Percentiles rank a stretch among this genome's conserved stretches.
Evolutionary conservation across 1,139 yeast genomes (phyloP).

Genomic region (Kodamaea derodonti): DNA sequence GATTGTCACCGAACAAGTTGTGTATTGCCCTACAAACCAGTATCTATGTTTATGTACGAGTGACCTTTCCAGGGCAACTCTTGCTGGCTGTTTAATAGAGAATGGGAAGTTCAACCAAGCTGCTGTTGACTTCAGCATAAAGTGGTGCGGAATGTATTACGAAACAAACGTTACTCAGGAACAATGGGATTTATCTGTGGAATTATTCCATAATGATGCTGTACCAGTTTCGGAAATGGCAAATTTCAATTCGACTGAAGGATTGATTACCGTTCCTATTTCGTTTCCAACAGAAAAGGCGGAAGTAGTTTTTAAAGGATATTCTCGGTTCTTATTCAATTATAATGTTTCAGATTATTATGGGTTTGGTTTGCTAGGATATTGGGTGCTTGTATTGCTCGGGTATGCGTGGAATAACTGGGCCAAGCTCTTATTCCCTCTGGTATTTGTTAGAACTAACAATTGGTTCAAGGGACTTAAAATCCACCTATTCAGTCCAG

Average conservation of each 20-base stretch:
- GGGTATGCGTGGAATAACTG: constrained; percentile 41
- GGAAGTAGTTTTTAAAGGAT: constrained; percentile 1
- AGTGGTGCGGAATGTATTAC: neutral
- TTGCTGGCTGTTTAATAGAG: constrained; percentile 5
- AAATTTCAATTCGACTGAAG: constrained; percentile 1
- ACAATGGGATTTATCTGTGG: constrained; percentile 1
- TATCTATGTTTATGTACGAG: neutral
- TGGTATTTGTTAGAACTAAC: constrained; percentile 4
- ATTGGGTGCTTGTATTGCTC: constrained; percentile 45
- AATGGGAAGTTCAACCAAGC: neutral
- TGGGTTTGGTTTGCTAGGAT: constrained; percentile 47
- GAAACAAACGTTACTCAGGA: neutral
- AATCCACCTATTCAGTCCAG: constrained; percentile 27
- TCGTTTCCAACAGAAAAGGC: neutral
- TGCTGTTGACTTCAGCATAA: neutral
- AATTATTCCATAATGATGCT: neutral
- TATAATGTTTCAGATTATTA: constrained; percentile 38
- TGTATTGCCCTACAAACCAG: neutral
- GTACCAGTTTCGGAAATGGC: neutral
- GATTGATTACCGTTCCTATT: constrained; percentile 6
- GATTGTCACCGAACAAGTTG: neutral
- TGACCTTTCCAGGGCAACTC: constrained; percentile 2
- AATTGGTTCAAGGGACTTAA: constrained; percentile 1
- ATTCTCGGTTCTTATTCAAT: constrained; percentile 20
- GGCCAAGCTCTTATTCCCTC: constrained; percentile 27